Conservation (phyloP, 192 early-diverging fungal species). For the Rhizophagus prolifer region DNA sequence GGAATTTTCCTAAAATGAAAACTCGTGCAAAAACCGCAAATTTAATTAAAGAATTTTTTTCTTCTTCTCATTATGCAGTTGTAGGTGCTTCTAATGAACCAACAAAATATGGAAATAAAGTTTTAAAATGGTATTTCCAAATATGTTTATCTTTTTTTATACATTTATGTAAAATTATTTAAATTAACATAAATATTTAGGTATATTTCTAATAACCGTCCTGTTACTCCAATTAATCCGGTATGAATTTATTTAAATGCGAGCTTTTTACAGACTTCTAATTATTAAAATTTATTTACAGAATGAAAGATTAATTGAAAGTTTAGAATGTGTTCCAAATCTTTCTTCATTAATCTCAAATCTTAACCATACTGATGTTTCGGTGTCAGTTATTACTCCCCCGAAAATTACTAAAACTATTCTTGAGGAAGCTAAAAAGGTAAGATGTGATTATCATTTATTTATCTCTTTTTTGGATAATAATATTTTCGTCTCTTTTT, state of each 20-base stretch:
- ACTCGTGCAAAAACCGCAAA: conserved; percentile 17
- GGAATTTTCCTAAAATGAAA: neutral
- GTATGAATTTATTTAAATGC: conserved; percentile 25
- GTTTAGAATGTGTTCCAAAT: conserved; percentile 36
- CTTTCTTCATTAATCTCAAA: conserved; percentile 44
- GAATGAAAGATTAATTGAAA: conserved; percentile 47
- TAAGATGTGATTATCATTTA: neutral
- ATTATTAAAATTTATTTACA: neutral
- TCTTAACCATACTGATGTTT: conserved; percentile 39
- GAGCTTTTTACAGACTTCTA: neutral
- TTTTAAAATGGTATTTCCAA: conserved; percentile 68
- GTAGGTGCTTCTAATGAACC: conserved; percentile 75
- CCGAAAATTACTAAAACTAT: conserved; percentile 61
- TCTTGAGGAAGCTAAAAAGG: conserved; percentile 52
- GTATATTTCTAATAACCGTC: conserved; percentile 31
- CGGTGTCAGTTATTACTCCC: conserved; percentile 71
- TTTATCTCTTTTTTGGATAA: neutral
- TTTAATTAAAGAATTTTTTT: conserved; percentile 51
- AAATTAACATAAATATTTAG: neutral
- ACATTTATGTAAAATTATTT: neutral
- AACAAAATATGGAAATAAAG: conserved; percentile 83
- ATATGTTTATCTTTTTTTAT: neutral
- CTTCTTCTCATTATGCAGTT: conserved; percentile 60
- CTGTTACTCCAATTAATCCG: conserved; percentile 37
- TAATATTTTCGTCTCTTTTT: neutral